Evolutionary conservation across 495 filamentous ascomycete genomes (phyloP), one percentile per base, ranked within the genome.

Genomic region (Penicillium ucsense): DNA sequence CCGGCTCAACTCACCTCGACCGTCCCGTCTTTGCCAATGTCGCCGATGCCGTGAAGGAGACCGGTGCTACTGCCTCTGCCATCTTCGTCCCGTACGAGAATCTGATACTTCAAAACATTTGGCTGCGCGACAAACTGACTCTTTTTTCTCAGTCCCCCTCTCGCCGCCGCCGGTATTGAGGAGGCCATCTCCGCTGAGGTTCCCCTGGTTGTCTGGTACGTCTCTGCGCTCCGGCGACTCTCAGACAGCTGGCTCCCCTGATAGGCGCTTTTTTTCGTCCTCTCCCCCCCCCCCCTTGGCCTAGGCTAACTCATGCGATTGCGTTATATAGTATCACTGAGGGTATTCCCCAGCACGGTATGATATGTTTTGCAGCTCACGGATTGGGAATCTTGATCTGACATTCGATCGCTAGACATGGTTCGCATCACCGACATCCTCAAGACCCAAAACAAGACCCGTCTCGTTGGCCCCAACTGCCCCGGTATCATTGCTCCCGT

Each of bases 371-470:
- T 29, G 11, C 38, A 27, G 10, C 37, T 35, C 5, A 12, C 39
- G 35, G 43, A 48, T 30, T 35, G 11, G 45, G 45, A 36, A 32
- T 47, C 46, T n/a, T 34, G 41, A 47, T 46, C 57, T 69, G 41
- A 64, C 49, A n/a, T 28, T 59, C 55, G 48, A 29, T 51, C 51
- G 36, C 43, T 61, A 86, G 92, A 99, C 71, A 99, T 99, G 92
- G 89, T 99, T 57, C 88, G 92, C 66, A 95, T 99, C 63, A 96
- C 94, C 59, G 85, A 91, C 64, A 94, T 99, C 50, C 78, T 99
- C 53, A 99, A 95, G 79, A 87, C 94, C 45, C 92, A 99, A 75
- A 82, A 75, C 75, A 97, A 96, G 80, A 96, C 94, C 42, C 83
- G 91, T 56, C 73, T 98, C 51, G 88, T 98, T 40, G 92, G 94